Evolutionary conservation across 2,329 filamentous ascomycete genomes (phyloP).

Genomic region (Gaeumannomyces sp.): DNA sequence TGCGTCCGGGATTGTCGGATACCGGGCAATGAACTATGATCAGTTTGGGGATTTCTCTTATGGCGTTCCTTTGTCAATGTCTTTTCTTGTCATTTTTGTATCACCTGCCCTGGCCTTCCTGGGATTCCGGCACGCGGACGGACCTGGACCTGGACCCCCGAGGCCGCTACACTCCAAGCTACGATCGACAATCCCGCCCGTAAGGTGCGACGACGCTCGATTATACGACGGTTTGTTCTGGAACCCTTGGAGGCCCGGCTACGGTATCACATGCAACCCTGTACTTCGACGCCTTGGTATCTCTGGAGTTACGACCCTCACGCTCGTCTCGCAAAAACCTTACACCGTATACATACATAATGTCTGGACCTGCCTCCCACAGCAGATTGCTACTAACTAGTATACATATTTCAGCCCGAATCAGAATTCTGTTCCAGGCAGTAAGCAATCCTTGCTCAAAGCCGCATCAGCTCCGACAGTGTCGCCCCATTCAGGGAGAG

Average conservation of each 20-base stretch:
- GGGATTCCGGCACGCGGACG: neutral
- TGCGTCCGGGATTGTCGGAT: neutral
- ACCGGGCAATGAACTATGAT: neutral
- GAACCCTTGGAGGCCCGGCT: neutral
- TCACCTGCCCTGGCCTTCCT: neutral
- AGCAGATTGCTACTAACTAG: conserved; percentile 1
- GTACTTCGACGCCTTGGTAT: neutral
- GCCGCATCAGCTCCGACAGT: neutral
- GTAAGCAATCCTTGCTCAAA: neutral
- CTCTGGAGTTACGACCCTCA: neutral
- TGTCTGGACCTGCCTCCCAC: neutral
- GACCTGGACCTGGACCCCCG: neutral
- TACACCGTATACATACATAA: neutral
- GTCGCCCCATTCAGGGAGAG: conserved; percentile 27
- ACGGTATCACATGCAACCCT: neutral
- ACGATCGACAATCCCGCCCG: neutral
- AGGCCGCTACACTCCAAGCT: neutral
- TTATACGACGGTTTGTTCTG: neutral
- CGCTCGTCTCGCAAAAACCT: neutral
- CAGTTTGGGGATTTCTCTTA: neutral
- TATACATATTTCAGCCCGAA: neutral
- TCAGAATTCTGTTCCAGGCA: neutral
- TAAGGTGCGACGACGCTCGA: neutral
- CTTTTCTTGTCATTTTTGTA: neutral
- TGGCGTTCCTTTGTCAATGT: neutral